A percentile compares a stretch with the other conserved stretches of the same genome.
Conservation (phyloP, 345 rosid species). For the Hibiscus mutabilis region DNA sequence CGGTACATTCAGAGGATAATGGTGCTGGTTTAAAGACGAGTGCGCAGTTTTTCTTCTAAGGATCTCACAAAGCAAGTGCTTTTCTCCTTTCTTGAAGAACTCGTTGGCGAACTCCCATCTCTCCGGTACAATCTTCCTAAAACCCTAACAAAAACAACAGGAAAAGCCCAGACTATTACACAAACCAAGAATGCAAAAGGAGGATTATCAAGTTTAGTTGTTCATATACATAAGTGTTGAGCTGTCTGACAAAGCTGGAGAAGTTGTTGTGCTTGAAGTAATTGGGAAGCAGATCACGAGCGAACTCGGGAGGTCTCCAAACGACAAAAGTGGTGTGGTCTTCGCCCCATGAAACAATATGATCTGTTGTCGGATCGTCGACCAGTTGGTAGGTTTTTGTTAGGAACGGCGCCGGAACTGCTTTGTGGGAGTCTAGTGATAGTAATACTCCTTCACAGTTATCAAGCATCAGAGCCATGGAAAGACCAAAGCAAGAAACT, state of each 20-base stretch:
- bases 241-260: conserved; percentile 94
- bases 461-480: conserved; percentile 48
- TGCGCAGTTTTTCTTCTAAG: conserved; percentile 82
- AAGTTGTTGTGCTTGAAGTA: conserved; percentile 97
- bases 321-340: conserved; percentile 81
- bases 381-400: conserved; percentile 95
- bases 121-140: conserved; percentile 95
- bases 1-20: conserved; percentile 34
- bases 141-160: conserved; percentile 44
- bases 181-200: too few relatives aligned
- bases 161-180: conserved; percentile 11
- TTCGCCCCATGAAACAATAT: conserved; percentile 93
- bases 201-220: neutral
- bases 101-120: conserved; percentile 98
- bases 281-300: conserved; percentile 91
- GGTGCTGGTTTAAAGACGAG: conserved; percentile 29
- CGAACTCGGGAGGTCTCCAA: conserved; percentile 91
- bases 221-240: conserved; percentile 72
- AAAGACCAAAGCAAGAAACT: neutral
- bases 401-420: conserved; percentile 91
- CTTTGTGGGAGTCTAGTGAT: conserved; percentile 72
- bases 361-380: conserved; percentile 81
- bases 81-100: conserved; percentile 85
- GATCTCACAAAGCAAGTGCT: conserved; percentile 90
- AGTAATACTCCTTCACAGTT: conserved; percentile 63